Evolutionary conservation across 139 green algal genomes (phyloP), one percentile per base, ranked within the genome.

Genomic region (Tetradesmus lagerheimii): DNA sequence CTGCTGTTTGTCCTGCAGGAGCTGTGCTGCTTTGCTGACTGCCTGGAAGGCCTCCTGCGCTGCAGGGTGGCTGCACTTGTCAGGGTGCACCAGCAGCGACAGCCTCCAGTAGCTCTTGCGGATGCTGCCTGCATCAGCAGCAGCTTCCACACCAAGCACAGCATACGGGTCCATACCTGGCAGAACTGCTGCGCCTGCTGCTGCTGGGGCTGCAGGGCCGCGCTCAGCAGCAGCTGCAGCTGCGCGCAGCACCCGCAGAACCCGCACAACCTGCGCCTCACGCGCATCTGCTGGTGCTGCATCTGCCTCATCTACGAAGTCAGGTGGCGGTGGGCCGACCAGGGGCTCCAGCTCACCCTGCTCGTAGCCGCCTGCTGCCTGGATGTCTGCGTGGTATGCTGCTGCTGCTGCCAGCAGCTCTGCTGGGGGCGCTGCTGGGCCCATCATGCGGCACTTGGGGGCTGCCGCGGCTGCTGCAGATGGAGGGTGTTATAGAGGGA

Each of bases 11-110:
- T 97, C 94, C 91, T 96, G 94, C 86, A 98, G 90, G 34, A 92
- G 75, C 89, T 96, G 94, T 39, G 94, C 94, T 4, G 94, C 93
- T 34, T 92, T 87, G 47, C 91, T 93, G 45, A 98, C 93, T 12
- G 95, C 95, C 82, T 98, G 91, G 87, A 98, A 98, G 0, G 90
- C 93, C 53, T 90, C 87, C 18, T 67, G 91, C 20, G 88, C 89
- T 41, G 67, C 83, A 43, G 94, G 76, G 88, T 98, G 96, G 3
- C 78, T 47, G 90, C 95, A 98, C 91, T 98, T 98, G 91, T 98
- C 96, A 0, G 96, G 96, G 67, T 98, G 96, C 31, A 98, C 95
- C 23, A 98, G 90, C 94, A 98, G 93, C n/a, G 94, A 97, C 79
- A 97, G 89, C 78, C 92, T 89, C 95, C 94, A 96, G 93, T 97